Evolutionary conservation across 805 yeast genomes (phyloP).

Genomic region (Metschnikowia santaceciliae): DNA sequence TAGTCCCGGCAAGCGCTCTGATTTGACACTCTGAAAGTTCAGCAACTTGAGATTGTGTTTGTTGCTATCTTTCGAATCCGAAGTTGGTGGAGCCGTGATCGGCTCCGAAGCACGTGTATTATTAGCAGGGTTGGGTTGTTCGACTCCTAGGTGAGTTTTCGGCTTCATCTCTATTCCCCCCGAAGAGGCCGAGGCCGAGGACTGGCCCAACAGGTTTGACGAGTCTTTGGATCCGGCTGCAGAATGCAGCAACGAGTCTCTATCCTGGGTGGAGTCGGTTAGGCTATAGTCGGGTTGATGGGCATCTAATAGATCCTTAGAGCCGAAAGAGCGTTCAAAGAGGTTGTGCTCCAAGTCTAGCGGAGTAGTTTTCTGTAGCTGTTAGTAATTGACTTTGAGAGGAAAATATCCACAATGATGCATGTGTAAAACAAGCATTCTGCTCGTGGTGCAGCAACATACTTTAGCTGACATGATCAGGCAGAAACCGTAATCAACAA

Average conservation of each 20-base stretch:
- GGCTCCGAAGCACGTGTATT: not conserved
- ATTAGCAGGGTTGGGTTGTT: not conserved
- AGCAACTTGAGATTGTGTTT: constrained; percentile 33
- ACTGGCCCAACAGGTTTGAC: constrained; percentile 4
- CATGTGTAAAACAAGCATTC: not conserved
- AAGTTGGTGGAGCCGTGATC: not conserved
- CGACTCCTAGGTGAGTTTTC: constrained; percentile 2
- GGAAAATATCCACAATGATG: too few species aligned
- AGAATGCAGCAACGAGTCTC: constrained; percentile 4
- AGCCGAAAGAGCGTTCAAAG: constrained; percentile 91
- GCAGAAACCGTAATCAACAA: not conserved
- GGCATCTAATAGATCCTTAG: constrained; percentile 35
- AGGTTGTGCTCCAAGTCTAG: constrained; percentile 91
- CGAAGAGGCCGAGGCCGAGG: constrained; percentile 7
- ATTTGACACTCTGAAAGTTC: constrained; percentile 26
- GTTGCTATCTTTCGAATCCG: constrained; percentile 19
- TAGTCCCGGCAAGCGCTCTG: constrained; percentile 27
- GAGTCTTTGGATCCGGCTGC: constrained; percentile 6
- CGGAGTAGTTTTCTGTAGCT: constrained; percentile 36
- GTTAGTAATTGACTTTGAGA: not conserved
- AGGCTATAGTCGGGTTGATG: constrained; percentile 3
- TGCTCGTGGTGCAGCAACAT: not conserved
- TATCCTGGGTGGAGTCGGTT: not conserved
- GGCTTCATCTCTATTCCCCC: constrained; percentile 11
- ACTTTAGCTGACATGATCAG: constrained; percentile 2